phyloP scores from a whole-genome alignment of 768 basidiomycete genomes.

The Psilocybe sp. region DNA sequence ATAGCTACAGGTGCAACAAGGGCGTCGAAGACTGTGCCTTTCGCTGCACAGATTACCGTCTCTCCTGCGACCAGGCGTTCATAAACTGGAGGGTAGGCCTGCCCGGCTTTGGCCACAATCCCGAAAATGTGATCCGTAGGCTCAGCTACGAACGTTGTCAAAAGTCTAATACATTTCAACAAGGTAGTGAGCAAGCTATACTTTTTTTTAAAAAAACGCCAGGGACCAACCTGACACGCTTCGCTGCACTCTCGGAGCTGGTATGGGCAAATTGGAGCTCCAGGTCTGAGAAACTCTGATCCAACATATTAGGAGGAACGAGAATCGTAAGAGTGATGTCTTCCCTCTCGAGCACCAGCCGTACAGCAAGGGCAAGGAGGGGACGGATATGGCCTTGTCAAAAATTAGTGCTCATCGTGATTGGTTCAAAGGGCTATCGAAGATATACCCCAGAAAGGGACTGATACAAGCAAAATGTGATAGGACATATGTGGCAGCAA shows the following conservation, averaged over 20 bases:
- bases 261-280: not conserved
- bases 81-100: conserved; percentile 6
- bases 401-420: too few species aligned
- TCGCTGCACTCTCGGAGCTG: not conserved
- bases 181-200: too few species aligned
- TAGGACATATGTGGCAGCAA: too few species aligned
- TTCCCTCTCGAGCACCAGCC: conserved; percentile 6
- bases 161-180: too few species aligned
- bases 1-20: conserved; percentile 7
- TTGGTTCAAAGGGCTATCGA: too few species aligned
- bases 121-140: too few species aligned
- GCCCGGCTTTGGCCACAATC: too few species aligned
- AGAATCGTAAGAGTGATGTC: conserved; percentile 6
- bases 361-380: conserved; percentile 5
- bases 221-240: not conserved
- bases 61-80: not conserved
- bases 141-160: too few species aligned
- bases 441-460: too few species aligned
- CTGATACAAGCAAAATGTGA: too few species aligned
- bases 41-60: conserved; percentile 6
- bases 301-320: conserved; percentile 1
- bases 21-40: conserved; percentile 6
- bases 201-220: not conserved
- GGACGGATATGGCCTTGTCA: conserved; percentile 9
- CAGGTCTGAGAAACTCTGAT: conserved; percentile 7